phyloP scores from a whole-genome alignment of 768 basidiomycete species.

The Amanita rubescens region DNA sequence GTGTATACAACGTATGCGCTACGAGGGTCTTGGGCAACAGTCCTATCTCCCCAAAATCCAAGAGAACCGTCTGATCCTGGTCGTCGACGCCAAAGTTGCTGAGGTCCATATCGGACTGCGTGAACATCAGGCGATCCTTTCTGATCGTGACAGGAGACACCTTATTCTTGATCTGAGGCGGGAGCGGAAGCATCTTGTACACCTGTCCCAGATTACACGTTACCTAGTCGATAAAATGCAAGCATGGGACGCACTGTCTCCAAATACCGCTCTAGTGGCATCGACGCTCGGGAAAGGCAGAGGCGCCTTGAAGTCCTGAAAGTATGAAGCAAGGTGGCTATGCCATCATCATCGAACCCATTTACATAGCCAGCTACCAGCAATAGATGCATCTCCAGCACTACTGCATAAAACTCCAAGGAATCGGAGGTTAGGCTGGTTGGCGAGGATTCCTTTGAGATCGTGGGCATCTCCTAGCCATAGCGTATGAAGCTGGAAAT shows the following conservation, averaged over 20 bases:
- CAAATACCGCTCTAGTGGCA: conserved; percentile 8
- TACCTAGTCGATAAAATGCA: conserved; percentile 10
- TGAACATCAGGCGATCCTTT: conserved; percentile 20
- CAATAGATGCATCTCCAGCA: background rate
- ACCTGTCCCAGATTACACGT: conserved; percentile 9
- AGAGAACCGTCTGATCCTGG: conserved; percentile 16
- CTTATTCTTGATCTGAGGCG: background rate
- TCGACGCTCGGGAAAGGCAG: conserved; percentile 7
- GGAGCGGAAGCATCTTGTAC: conserved; percentile 8
- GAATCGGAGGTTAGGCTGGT: background rate
- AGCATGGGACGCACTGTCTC: conserved; percentile 8
- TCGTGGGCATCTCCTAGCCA: background rate
- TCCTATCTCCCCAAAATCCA: conserved; percentile 20
- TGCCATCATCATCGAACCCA: no score
- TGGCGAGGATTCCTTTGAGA: background rate
- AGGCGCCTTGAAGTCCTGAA: conserved; percentile 10
- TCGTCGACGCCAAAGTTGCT: conserved; percentile 23
- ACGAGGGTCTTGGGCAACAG: conserved; percentile 19
- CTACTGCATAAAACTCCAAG: background rate
- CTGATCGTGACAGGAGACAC: conserved; percentile 12
- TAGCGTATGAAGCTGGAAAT: background rate
- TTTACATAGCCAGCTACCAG: no score
- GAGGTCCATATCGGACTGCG: conserved; percentile 21
- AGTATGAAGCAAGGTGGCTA: no score
- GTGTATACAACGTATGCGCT: conserved; percentile 4